Percentiles rank a stretch among this genome's conserved stretches.
These are phyloP conservation scores for Russula sp. DNA, from an alignment of 768 basidiomycete genomes.

Conservation along the genomic window DNA sequence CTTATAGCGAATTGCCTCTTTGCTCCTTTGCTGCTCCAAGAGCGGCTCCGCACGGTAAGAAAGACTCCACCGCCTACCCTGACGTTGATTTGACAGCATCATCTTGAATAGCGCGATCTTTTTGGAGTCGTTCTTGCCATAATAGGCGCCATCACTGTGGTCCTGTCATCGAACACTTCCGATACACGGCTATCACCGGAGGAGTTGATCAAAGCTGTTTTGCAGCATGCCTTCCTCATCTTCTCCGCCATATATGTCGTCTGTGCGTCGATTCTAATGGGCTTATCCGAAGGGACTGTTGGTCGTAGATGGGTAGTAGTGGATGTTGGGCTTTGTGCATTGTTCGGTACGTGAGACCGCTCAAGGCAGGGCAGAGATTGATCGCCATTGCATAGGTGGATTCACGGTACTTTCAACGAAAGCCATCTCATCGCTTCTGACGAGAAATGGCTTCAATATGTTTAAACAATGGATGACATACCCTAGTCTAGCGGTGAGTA, in stretches of 20 bases:
- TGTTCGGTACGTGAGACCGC: conserved; percentile 57
- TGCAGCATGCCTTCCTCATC: conserved; percentile 66
- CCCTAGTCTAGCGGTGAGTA: conserved; percentile 64
- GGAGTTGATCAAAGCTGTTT: conserved; percentile 64
- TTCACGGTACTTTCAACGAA: conserved; percentile 95
- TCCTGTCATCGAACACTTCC: conserved; percentile 71
- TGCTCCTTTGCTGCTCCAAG: conserved; percentile 79
- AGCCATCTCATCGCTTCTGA: conserved; percentile 82
- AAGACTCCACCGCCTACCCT: conserved; percentile 31
- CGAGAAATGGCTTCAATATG: conserved; percentile 70
- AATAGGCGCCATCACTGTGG: conserved; percentile 90
- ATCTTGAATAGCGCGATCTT: conserved; percentile 61
- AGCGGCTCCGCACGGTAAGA: conserved; percentile 74
- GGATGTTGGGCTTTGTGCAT: conserved; percentile 84
- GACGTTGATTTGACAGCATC: conserved; percentile 24
- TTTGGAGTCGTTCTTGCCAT: conserved; percentile 78
- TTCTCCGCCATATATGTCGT: conserved; percentile 66
- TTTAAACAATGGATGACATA: conserved; percentile 83
- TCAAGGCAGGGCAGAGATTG: too few relatives aligned
- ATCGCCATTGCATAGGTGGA: conserved; percentile 47
- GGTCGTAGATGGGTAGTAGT: conserved; percentile 74
- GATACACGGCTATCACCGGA: conserved; percentile 67
- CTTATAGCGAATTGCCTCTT: conserved; percentile 95
- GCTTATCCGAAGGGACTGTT: conserved; percentile 59
- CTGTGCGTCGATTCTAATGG: conserved; percentile 54